A percentile compares a stretch with the other conserved stretches of the same genome.
These are phyloP conservation scores for Globisporangium ultimum DNA, from an alignment of 352 stramenopile genomes.

Conservation along the genomic window DNA sequence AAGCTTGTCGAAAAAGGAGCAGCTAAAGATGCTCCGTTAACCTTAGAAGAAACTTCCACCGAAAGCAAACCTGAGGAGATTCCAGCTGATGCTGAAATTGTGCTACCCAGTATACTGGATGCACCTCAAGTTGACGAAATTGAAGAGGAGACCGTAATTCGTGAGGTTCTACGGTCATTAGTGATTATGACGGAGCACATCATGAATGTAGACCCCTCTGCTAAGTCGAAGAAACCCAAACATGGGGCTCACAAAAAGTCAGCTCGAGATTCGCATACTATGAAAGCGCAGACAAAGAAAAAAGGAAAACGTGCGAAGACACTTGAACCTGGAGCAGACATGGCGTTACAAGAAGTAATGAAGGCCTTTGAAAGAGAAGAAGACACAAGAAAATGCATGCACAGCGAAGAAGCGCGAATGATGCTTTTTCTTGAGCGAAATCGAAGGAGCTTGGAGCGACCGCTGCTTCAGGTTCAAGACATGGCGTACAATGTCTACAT, in stretches of 20 bases:
- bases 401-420: slow-evolving; percentile 42
- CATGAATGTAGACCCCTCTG: not conserved
- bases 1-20: slow-evolving; percentile 19
- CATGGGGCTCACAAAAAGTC: not conserved
- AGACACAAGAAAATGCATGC: slow-evolving; percentile 37
- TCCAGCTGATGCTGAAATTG: not conserved
- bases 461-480: slow-evolving; percentile 46
- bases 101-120: not conserved
- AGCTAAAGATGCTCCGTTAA: not conserved
- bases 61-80: not conserved
- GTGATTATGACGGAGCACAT: slow-evolving; percentile 17
- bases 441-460: slow-evolving; percentile 34
- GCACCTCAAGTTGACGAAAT: not conserved
- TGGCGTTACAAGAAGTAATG: slow-evolving; percentile 16
- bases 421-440: slow-evolving; percentile 44
- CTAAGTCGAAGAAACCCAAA: not conserved
- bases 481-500: slow-evolving; percentile 42
- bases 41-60: not conserved
- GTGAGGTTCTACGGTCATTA: slow-evolving; percentile 13
- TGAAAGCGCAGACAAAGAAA: slow-evolving; percentile 8
- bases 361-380: slow-evolving; percentile 47
- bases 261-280: not conserved
- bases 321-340: slow-evolving; percentile 3
- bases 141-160: slow-evolving; percentile 13
- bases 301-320: slow-evolving; percentile 4